phyloP scores from a whole-genome alignment of 371 early-diverging fungal genomes.

The Rhizomucor miehei region DNA sequence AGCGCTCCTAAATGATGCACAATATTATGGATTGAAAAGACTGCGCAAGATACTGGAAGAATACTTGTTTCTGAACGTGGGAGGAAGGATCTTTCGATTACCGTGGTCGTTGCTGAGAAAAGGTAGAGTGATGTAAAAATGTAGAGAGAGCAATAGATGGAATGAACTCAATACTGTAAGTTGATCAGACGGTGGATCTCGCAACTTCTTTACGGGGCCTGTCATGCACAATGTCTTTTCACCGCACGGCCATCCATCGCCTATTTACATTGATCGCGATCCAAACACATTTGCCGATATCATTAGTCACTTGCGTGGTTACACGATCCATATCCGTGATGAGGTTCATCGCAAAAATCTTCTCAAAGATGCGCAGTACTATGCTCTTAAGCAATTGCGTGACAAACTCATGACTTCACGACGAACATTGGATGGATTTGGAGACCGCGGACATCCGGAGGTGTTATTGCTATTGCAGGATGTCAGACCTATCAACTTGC shows the following conservation, averaged over 20 bases:
- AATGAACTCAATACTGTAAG: background rate
- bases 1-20: constrained; percentile 48
- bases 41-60: constrained; percentile 44
- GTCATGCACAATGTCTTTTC: constrained; percentile 24
- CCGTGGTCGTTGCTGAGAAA: constrained; percentile 38
- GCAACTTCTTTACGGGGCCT: constrained; percentile 47
- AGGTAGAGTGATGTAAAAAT: constrained; percentile 12
- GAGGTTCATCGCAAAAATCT: constrained; percentile 61
- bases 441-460: constrained; percentile 27
- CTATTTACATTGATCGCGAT: constrained; percentile 55
- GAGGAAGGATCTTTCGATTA: constrained; percentile 40
- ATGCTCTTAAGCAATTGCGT: constrained; percentile 48
- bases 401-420: constrained; percentile 50
- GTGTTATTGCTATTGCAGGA: constrained; percentile 40
- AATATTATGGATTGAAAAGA: constrained; percentile 50
- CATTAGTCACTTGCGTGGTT: constrained; percentile 58
- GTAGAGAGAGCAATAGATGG: background rate
- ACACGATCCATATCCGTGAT: constrained; percentile 55
- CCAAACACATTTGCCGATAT: constrained; percentile 64
- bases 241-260: constrained; percentile 35
- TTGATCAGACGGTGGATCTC: constrained; percentile 31
- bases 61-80: constrained; percentile 44
- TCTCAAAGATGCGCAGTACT: constrained; percentile 61
- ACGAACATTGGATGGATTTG: constrained; percentile 43
- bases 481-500: constrained; percentile 28